Evolutionary conservation across 352 stramenopile genomes (phyloP), one percentile per base, ranked within the genome.

Genomic region (Aphanomyces euteiches): DNA sequence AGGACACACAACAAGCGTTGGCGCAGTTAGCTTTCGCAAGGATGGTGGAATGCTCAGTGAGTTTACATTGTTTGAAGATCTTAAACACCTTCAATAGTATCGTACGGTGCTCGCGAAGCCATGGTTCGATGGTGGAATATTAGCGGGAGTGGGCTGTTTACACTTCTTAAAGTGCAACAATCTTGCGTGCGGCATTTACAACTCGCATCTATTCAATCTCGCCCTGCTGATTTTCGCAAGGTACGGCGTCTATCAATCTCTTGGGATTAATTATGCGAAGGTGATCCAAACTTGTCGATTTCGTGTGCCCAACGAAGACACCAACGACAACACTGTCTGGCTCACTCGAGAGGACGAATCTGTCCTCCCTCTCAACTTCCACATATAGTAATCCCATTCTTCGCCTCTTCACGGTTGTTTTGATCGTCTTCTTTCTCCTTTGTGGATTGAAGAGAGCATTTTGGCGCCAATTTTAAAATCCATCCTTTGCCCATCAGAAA

Each of bases 161-260:
- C 85, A 3, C 92, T 95, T 81, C 78, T 95, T 56, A 92, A 92
- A 77, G 90, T 95, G 77, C 87, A 95, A 50, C 87, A 95, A 67
- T 90, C 85, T 17, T 95, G 87, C 72, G 77, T 95, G 34, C 92
- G 91, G 54, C 85, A 95, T 58, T 81, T 92, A 75, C 90, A 90
- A 69, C 72, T 95, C 5, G 71, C 47, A 66, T 72, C 48, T 76
- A 85, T 17, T 77, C 75, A 2, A 82, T 81, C 0, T 90, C 79
- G 50, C 77, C 83, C 2, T 79, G 86, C 54, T 28, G 57, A 73
- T 28, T 54, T 65, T 38, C 21, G 56, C 50, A 64, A 60, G 47
- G 56, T 73, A 45, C 21, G 12, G 4, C 7, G 80, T 83, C 0
- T 90, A 83, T 66, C 81, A 74, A 28, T 28, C 28, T 28, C 28